These are phyloP conservation scores for Melastoma malabathricum DNA, from an alignment of 345 rosid genomes.

Conservation along the genomic window DNA sequence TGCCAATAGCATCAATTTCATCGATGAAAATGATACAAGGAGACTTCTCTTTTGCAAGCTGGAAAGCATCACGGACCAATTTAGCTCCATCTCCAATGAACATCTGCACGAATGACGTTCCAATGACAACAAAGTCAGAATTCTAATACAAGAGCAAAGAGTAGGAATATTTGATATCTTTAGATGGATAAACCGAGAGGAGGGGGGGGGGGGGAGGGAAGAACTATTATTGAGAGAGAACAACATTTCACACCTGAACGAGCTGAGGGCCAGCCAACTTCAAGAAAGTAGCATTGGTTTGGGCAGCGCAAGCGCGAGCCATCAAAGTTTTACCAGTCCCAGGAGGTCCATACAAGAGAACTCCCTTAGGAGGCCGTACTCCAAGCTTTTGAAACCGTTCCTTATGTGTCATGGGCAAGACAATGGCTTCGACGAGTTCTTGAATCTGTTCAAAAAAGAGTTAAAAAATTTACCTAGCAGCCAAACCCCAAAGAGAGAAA, in stretches of 20 bases:
- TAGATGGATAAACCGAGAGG: no score
- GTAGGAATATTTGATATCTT: no score
- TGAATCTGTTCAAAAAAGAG: slow-evolving; percentile 50
- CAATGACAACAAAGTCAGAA: background rate
- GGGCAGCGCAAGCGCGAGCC: slow-evolving; percentile 99
- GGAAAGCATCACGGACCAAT: slow-evolving; percentile 99
- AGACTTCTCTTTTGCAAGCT: slow-evolving; percentile 96
- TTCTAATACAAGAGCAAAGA: no score
- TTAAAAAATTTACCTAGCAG: background rate
- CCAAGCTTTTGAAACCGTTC: slow-evolving; percentile 91
- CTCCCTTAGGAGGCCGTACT: slow-evolving; percentile 96
- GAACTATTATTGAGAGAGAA: no score
- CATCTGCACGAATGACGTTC: slow-evolving; percentile 47
- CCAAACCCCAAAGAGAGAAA: no score
- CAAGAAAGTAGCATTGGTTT: slow-evolving; percentile 92
- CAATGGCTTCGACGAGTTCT: slow-evolving; percentile 98
- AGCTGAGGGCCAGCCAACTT: slow-evolving; percentile 97
- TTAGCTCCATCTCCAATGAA: slow-evolving; percentile 99
- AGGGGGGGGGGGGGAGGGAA: no score
- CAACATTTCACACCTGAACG: slow-evolving; percentile 52
- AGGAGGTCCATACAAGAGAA: slow-evolving; percentile 95
- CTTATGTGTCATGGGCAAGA: slow-evolving; percentile 94
- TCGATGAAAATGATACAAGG: slow-evolving; percentile 99
- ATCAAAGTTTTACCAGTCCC: slow-evolving; percentile 98
- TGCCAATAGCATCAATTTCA: slow-evolving; percentile 97